Conservation (phyloP, 306 rosid species). For the Neltuma alba region DNA sequence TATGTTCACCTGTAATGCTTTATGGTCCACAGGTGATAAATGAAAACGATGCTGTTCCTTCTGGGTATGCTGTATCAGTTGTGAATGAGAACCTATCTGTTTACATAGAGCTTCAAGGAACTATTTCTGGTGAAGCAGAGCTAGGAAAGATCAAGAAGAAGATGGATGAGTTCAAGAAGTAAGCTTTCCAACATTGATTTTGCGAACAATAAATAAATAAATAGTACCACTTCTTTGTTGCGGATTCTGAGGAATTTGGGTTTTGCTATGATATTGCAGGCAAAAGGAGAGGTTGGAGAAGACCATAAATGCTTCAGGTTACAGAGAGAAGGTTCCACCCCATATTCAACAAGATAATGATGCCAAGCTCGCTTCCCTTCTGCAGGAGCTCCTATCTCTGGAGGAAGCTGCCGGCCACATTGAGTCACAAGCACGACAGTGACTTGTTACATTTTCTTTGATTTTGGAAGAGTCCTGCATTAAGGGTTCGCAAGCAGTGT, state of each 20-base stretch:
- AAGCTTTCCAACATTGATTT: slow-evolving; percentile 28
- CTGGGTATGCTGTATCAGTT: slow-evolving; percentile 44
- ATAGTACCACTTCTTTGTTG: neutral
- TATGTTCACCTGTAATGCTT: slow-evolving; percentile 17
- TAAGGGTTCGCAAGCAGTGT: slow-evolving; percentile 10
- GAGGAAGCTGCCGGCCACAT: slow-evolving; percentile 60
- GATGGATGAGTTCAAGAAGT: slow-evolving; percentile 52
- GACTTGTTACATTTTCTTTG: neutral
- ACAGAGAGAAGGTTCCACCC: slow-evolving; percentile 70
- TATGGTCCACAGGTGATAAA: slow-evolving; percentile 44
- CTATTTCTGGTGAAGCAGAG: slow-evolving; percentile 46
- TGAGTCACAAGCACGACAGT: slow-evolving; percentile 45
- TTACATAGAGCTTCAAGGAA: slow-evolving; percentile 50
- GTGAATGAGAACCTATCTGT: slow-evolving; percentile 54
- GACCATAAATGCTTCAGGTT: slow-evolving; percentile 65
- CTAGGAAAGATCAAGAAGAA: slow-evolving; percentile 44
- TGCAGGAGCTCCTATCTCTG: slow-evolving; percentile 69
- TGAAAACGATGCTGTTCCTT: slow-evolving; percentile 39
- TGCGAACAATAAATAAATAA: neutral
- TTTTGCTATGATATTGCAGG: slow-evolving; percentile 31
- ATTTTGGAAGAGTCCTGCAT: neutral
- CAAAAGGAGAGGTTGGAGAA: slow-evolving; percentile 68
- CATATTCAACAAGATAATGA: slow-evolving; percentile 57
- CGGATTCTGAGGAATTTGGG: slow-evolving; percentile 1
- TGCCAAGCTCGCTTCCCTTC: slow-evolving; percentile 63